Percentiles rank a stretch among this genome's conserved stretches.
These are phyloP conservation scores for Melastoma candidum DNA, from an alignment of 441 rosid genomes.

Conservation along the genomic window DNA sequence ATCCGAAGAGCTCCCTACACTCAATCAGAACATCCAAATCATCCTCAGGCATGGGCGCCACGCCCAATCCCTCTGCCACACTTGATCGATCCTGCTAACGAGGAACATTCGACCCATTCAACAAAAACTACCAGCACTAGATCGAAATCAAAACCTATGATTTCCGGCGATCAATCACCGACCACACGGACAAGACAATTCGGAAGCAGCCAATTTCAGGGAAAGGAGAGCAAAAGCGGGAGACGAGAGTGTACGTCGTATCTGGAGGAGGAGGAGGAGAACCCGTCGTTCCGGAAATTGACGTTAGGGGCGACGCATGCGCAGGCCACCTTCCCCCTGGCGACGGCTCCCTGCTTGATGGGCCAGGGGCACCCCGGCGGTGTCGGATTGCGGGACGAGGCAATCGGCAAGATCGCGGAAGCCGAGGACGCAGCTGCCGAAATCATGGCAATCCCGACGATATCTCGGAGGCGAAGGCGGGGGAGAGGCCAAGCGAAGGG, in stretches of 20 bases:
- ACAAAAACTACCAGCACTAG: background rate
- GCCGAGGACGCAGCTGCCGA: too few species aligned
- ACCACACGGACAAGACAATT: background rate
- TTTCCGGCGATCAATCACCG: too few species aligned
- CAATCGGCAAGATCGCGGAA: too few species aligned
- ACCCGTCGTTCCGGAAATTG: slow-evolving; percentile 33
- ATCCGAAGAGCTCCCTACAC: slow-evolving; percentile 79
- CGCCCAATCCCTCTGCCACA: slow-evolving; percentile 28
- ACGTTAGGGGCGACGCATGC: slow-evolving; percentile 50
- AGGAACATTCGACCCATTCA: background rate
- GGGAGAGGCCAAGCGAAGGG: too few species aligned
- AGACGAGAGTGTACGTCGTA: slow-evolving; percentile 32
- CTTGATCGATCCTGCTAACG: slow-evolving; percentile 37
- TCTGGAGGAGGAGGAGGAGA: slow-evolving; percentile 30
- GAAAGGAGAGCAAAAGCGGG: background rate
- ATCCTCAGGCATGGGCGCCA: slow-evolving; percentile 26
- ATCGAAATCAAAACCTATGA: too few species aligned
- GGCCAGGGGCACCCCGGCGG: too few species aligned
- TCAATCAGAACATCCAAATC: slow-evolving; percentile 77
- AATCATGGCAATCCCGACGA: too few species aligned
- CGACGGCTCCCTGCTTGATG: too few species aligned
- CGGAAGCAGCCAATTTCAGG: background rate
- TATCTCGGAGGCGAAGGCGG: too few species aligned
- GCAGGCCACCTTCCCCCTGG: slow-evolving; percentile 25
- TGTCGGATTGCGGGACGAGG: too few species aligned